Conservation (phyloP, 108 stramenopile genomes). For the Nannochloropsis salina region DNA sequence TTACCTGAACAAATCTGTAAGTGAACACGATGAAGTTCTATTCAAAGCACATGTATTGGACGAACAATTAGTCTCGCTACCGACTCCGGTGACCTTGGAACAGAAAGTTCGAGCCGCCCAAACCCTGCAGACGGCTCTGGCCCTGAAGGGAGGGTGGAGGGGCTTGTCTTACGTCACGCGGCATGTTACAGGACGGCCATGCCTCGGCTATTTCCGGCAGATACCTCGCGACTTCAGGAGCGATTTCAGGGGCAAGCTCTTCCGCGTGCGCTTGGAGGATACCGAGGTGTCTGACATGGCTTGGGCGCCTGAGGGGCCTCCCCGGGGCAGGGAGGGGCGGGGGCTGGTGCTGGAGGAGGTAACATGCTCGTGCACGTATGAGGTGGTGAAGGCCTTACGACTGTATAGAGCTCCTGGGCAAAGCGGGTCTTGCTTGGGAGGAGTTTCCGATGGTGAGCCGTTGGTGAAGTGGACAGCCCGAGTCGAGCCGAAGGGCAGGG, state of each 20-base stretch:
- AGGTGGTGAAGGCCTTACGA: not conserved
- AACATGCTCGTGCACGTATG: not conserved
- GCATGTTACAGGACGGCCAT: not conserved
- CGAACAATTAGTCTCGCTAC: not conserved
- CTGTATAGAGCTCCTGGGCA: not conserved
- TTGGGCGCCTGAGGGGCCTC: too few species aligned
- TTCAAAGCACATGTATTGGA: not conserved
- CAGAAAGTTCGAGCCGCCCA: not conserved
- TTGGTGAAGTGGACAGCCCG: not conserved
- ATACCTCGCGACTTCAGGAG: not conserved
- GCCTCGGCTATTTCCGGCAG: not conserved
- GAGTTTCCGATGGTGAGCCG: not conserved
- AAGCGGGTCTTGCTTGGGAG: not conserved
- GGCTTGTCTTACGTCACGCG: constrained; percentile 1
- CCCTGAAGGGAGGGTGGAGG: not conserved
- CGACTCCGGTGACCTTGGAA: not conserved
- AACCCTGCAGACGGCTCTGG: not conserved
- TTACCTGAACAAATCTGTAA: not conserved
- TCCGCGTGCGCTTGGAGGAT: not conserved
- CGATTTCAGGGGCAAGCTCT: not conserved
- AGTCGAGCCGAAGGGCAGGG: not conserved
- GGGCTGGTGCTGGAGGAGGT: not conserved
- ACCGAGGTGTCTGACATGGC: not conserved
- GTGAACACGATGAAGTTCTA: not conserved
- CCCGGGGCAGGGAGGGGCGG: not conserved